phyloP scores from a whole-genome alignment of 2,329 filamentous ascomycete species.

The Fusarium multiceps region DNA sequence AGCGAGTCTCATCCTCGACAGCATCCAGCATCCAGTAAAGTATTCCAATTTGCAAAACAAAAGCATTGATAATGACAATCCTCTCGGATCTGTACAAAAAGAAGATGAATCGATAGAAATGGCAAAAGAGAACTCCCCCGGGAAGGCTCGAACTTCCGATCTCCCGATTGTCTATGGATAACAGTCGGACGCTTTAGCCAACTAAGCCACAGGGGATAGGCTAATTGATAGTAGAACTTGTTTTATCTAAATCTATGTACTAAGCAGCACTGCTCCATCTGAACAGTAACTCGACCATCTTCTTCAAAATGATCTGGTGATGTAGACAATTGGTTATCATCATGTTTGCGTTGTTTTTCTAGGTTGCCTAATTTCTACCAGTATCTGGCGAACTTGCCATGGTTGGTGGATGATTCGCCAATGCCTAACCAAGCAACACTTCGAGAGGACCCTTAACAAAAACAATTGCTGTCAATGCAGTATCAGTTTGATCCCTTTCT shows the following conservation, averaged over 20 bases:
- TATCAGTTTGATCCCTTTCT: accelerated
- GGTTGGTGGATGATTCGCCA: background rate
- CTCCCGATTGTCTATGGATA: conserved; percentile 45
- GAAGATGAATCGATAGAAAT: accelerated
- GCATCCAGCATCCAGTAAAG: background rate
- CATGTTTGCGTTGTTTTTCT: background rate
- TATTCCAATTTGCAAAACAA: background rate
- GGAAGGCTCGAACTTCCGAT: conserved; percentile 48
- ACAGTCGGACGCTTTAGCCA: conserved; percentile 44
- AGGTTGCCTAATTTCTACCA: background rate
- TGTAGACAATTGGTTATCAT: background rate
- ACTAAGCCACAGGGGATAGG: conserved; percentile 17
- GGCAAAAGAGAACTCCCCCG: conserved; percentile 35
- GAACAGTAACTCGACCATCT: background rate
- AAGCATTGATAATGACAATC: background rate
- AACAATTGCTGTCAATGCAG: background rate
- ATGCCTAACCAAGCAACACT: too few species aligned
- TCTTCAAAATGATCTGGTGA: too few species aligned
- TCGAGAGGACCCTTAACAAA: too few species aligned
- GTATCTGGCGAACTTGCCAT: background rate
- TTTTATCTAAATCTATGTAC: accelerated
- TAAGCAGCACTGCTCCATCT: accelerated
- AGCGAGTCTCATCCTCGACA: background rate
- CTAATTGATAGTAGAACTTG: accelerated
- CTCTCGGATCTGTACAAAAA: background rate